phyloP scores from a whole-genome alignment of 805 yeast genomes.

The Ogataea siamensis region DNA sequence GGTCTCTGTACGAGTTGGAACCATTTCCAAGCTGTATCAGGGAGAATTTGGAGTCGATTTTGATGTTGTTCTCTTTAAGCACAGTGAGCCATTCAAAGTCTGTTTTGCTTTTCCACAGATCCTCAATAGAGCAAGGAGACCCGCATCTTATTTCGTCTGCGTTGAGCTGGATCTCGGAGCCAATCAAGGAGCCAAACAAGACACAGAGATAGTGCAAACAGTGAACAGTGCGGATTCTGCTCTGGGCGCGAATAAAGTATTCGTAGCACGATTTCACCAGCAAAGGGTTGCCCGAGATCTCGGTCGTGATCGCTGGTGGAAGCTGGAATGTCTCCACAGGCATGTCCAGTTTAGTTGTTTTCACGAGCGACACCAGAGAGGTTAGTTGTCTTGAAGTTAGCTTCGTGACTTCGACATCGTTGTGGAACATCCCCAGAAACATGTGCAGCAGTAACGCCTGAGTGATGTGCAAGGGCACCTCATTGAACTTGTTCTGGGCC shows the following conservation, averaged over 20 bases:
- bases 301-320: constrained; percentile 38
- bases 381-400: constrained; percentile 51
- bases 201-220: constrained; percentile 49
- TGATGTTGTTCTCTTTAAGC: constrained; percentile 37
- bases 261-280: constrained; percentile 42
- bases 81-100: constrained; percentile 50
- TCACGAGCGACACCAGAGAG: constrained; percentile 52
- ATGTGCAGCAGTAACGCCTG: constrained; percentile 56
- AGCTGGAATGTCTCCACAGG: constrained; percentile 46
- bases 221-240: constrained; percentile 53
- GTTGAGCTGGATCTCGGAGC: constrained; percentile 39
- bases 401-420: constrained; percentile 49
- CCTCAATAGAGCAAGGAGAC: constrained; percentile 57
- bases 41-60: constrained; percentile 51
- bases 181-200: constrained; percentile 45
- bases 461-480: constrained; percentile 54
- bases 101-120: constrained; percentile 55
- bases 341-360: constrained; percentile 49
- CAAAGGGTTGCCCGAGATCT: constrained; percentile 12
- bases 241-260: constrained; percentile 53
- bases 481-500: constrained; percentile 46
- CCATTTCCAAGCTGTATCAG: constrained; percentile 58
- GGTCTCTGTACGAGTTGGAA: constrained; percentile 48
- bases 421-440: constrained; percentile 54
- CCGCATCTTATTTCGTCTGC: constrained; percentile 57